Conservation (phyloP, 129 eudicot species). For the Lactuca sativa region DNA sequence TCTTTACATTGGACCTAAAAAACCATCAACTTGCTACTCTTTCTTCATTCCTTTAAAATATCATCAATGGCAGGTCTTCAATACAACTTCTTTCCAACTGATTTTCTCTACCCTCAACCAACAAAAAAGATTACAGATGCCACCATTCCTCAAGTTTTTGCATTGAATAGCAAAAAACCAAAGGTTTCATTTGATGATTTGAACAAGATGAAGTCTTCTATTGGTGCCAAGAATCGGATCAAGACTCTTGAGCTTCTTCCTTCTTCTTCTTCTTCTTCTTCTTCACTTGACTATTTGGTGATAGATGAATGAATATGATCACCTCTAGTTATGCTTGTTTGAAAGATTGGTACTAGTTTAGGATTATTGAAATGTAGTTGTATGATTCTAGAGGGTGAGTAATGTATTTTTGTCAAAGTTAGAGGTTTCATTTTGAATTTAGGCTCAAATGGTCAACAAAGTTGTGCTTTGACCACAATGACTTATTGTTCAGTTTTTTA, state of each 20-base stretch:
- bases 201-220: conserved; percentile 10
- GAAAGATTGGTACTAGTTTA: not conserved
- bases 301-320: conserved; percentile 10
- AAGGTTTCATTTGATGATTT: conserved; percentile 19
- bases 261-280: not conserved
- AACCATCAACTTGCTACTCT: conserved; percentile 5
- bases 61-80: conserved; percentile 38
- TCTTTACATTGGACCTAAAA: conserved; percentile 4
- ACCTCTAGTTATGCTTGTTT: conserved; percentile 3
- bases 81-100: conserved; percentile 41
- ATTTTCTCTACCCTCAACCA: conserved; percentile 30
- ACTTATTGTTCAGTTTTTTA: not conserved
- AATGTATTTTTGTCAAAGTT: not conserved
- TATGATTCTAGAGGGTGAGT: not conserved
- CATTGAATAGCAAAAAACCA: not conserved
- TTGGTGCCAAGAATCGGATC: conserved; percentile 8
- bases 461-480: not conserved
- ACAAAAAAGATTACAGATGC: conserved; percentile 5
- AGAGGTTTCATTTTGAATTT: not conserved
- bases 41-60: conserved; percentile 2
- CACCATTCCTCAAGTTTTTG: conserved; percentile 16
- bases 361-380: no score
- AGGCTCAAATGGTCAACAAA: not conserved
- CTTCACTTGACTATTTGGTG: conserved; percentile 5
- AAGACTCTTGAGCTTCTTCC: conserved; percentile 15